These are phyloP conservation scores for Aspergillus vadensis DNA, from an alignment of 2,329 filamentous ascomycete genomes.

Conservation along the genomic window DNA sequence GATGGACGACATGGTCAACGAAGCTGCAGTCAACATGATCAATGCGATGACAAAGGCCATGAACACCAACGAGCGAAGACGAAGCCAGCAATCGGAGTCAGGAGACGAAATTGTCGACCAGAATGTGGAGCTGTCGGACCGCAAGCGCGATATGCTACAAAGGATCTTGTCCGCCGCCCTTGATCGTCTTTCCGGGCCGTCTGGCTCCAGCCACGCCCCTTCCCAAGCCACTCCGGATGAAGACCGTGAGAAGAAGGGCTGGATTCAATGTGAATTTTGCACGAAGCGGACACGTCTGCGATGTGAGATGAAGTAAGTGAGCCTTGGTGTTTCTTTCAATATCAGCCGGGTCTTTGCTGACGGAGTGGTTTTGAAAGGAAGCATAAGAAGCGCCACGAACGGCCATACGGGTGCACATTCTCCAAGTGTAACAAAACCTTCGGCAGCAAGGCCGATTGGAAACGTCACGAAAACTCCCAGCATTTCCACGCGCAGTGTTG, in stretches of 20 bases:
- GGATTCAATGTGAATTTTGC: constrained; percentile 36
- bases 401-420: constrained; percentile 81
- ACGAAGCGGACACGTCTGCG: constrained; percentile 34
- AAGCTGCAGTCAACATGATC: constrained; percentile 36
- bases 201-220: constrained; percentile 7
- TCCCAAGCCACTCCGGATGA: constrained; percentile 6
- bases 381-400: constrained; percentile 77
- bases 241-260: constrained; percentile 27
- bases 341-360: background rate
- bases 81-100: constrained; percentile 25
- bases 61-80: constrained; percentile 28
- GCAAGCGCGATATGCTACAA: constrained; percentile 37
- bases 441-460: constrained; percentile 95
- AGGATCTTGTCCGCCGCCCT: constrained; percentile 34
- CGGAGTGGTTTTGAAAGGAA: constrained; percentile 58
- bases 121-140: constrained; percentile 27
- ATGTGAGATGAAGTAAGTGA: constrained; percentile 42
- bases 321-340: background rate
- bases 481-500: constrained; percentile 73
- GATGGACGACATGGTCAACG: constrained; percentile 27
- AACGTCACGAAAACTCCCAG: constrained; percentile 81
- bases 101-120: constrained; percentile 23
- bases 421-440: constrained; percentile 69
- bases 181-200: constrained; percentile 25
- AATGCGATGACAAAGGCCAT: constrained; percentile 38